These are phyloP conservation scores for Moesziomyces sp. DNA, from an alignment of 1,284 basidiomycete species.

Conservation along the genomic window DNA sequence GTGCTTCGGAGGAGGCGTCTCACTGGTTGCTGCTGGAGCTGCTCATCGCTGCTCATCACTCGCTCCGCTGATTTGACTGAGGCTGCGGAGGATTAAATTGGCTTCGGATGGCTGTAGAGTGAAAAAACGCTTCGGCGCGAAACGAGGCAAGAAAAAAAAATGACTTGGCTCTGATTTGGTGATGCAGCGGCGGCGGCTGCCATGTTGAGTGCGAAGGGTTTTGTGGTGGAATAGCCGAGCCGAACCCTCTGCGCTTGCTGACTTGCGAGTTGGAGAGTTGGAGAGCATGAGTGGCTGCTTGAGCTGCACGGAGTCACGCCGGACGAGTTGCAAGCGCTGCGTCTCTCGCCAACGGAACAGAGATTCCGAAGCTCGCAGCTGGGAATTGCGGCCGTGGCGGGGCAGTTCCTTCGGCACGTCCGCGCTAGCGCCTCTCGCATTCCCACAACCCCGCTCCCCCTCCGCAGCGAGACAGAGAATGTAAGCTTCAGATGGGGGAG, in stretches of 20 bases:
- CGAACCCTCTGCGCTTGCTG: no score
- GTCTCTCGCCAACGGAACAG: conserved; percentile 6
- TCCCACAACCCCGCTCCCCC: no score
- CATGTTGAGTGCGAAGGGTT: not conserved
- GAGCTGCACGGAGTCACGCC: not conserved
- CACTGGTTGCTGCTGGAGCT: no score
- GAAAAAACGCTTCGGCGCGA: not conserved
- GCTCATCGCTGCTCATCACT: no score
- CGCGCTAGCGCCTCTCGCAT: no score
- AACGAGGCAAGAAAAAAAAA: conserved; percentile 3
- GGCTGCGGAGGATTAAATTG: not conserved
- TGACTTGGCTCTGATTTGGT: conserved; percentile 11
- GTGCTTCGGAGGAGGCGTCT: no score
- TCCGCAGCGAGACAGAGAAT: no score
- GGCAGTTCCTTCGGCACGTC: conserved; percentile 2
- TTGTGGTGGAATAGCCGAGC: not conserved
- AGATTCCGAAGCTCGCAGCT: conserved; percentile 17
- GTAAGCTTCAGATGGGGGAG: no score
- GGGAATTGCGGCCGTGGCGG: no score
- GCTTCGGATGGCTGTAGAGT: not conserved
- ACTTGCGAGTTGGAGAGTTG: no score
- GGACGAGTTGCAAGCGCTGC: no score
- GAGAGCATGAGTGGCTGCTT: no score
- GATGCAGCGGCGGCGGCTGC: not conserved
- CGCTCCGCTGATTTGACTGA: not conserved